Evolutionary conservation across 495 filamentous ascomycete species (phyloP).

Genomic region (Penicillium pancosmium): DNA sequence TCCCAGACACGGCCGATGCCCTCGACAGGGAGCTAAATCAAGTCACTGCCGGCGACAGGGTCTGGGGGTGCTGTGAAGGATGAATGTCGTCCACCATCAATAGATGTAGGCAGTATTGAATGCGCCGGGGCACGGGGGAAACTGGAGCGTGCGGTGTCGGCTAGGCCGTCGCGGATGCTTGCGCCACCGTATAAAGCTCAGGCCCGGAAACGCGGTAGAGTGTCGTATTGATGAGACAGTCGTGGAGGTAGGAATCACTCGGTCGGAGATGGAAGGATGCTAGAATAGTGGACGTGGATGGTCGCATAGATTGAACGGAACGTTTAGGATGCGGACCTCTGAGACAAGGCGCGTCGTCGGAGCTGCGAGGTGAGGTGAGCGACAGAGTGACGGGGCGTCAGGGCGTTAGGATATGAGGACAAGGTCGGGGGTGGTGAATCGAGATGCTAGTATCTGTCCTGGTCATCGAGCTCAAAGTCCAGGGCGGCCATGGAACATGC

Average conservation of each 20-base stretch:
- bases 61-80: constrained; percentile 12
- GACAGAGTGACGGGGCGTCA: background rate
- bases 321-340: background rate
- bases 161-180: constrained; percentile 17
- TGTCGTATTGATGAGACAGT: background rate
- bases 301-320: constrained; percentile 2
- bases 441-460: background rate
- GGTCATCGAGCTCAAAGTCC: background rate
- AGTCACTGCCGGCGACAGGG: constrained; percentile 24
- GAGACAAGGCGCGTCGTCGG: background rate
- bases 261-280: background rate
- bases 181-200: constrained; percentile 21
- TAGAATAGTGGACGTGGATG: background rate
- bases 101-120: constrained; percentile 12
- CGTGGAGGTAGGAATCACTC: background rate
- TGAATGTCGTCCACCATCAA: constrained; percentile 29
- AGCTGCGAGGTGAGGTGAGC: constrained; percentile 2
- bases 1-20: constrained; percentile 20
- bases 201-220: constrained; percentile 11
- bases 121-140: constrained; percentile 11
- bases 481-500: background rate
- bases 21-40: constrained; percentile 24
- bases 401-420: background rate
- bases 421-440: background rate
- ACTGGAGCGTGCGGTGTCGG: constrained; percentile 16